Base-by-base conservation (phyloP, 257 asterid species). In the Misopates orontium region DNA sequence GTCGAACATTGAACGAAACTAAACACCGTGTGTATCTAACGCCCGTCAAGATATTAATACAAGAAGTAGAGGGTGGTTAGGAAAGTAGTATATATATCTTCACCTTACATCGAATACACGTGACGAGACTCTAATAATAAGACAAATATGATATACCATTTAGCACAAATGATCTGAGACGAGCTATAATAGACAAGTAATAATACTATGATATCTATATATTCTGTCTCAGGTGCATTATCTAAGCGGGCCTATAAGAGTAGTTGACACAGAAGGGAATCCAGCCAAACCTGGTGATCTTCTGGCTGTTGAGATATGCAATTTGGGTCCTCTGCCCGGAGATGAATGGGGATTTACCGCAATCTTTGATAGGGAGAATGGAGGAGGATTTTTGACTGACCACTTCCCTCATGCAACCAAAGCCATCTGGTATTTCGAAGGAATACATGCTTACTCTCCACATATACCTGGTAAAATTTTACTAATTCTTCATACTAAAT, bases 301-400 rank as follows among this genome's bases (percentile, higher is more conserved):
- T 65, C 87, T 94, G 1, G 85, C 76, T 3, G 93, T 94, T 22
- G 97, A 90, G 78, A 90, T 94, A 53, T 90, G 95, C 85, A 86
- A 90, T 75, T 74, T 94, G 81, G 99, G 99, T 14, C 97, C 97
- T 47, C 82, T 90, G 0, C 95, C 97, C 0, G 97, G 99, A 36
- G 96, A 94, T 18, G 97, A 90, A 74, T 90, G 99, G 99, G 99
- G 99, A 5, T 94, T 68, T 50, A 90, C 99, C 25, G 97, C 97
- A 57, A 90, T 90, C 31, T 88, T 88, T 17, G 96, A 94, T 72
- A 73, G 99, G 80, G 97, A 94, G 53, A 90, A 90, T 56, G 97
- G 97, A 20, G 97, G 96, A 8, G 99, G 99, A 49, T 94, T 94
- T 69, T 85, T 94, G 5, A 90, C 99, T 0, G 97, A 94, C 56